Evolutionary conservation across 345 rosid species (phyloP).

Genomic region (Erodium maritimum): DNA sequence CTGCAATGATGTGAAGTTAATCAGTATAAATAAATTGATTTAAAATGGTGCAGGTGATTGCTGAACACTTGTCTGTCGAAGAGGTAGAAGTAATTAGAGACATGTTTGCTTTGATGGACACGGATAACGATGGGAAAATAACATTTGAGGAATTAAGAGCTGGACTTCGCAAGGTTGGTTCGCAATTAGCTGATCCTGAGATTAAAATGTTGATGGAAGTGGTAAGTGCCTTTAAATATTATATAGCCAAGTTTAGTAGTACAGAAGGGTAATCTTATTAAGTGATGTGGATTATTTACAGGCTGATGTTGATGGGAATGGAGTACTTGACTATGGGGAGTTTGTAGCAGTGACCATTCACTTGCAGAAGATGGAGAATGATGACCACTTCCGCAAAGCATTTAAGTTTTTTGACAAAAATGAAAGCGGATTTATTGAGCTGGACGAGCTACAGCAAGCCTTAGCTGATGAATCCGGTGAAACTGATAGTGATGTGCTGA

Average conservation of each 20-base stretch:
- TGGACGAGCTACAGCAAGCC: slow-evolving; percentile 61
- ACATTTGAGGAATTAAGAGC: slow-evolving; percentile 66
- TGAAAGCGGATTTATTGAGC: slow-evolving; percentile 67
- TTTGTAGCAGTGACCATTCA: slow-evolving; percentile 98
- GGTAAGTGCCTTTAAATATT: slow-evolving; percentile 40
- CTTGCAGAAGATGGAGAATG: slow-evolving; percentile 94
- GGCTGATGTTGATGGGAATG: slow-evolving; percentile 98
- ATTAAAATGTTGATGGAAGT: slow-evolving; percentile 98
- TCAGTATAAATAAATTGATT: no score
- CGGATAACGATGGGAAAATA: slow-evolving; percentile 76
- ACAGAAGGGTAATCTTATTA: no score
- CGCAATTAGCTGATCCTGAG: slow-evolving; percentile 85
- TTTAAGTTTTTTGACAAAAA: slow-evolving; percentile 87
- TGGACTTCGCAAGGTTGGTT: slow-evolving; percentile 88
- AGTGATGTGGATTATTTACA: slow-evolving; percentile 12
- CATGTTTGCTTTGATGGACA: slow-evolving; percentile 86
- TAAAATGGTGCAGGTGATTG: slow-evolving; percentile 64
- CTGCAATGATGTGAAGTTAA: neutral
- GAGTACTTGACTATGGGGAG: slow-evolving; percentile 80
- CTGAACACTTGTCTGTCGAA: slow-evolving; percentile 71
- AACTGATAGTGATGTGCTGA: slow-evolving; percentile 47
- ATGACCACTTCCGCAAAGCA: slow-evolving; percentile 84
- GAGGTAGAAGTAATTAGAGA: slow-evolving; percentile 91
- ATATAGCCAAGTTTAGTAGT: no score
- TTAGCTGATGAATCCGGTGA: slow-evolving; percentile 71